phyloP scores from a whole-genome alignment of 1,284 basidiomycete genomes.

The Trichosporon coremiiforme region DNA sequence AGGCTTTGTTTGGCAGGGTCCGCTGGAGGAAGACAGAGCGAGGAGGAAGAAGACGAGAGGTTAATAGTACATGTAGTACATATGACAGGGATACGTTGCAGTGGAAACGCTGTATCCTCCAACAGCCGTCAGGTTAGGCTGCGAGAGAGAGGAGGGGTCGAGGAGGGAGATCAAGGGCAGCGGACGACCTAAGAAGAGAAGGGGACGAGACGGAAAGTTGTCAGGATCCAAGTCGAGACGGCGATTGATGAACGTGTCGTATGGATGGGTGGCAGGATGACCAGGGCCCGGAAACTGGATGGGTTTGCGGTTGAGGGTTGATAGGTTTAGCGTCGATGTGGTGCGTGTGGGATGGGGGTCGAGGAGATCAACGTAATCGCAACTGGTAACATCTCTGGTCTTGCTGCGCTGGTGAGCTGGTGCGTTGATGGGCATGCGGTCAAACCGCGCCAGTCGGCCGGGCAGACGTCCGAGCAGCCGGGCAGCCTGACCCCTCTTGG shows the following conservation, averaged over 20 bases:
- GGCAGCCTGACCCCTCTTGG: not conserved
- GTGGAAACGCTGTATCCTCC: not conserved
- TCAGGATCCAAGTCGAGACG: not conserved
- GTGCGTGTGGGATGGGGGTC: slow-evolving; percentile 3
- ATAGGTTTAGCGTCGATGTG: slow-evolving; percentile 8
- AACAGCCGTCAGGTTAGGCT: not conserved
- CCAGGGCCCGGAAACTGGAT: not conserved
- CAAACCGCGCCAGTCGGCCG: not conserved
- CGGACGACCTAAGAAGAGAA: not conserved
- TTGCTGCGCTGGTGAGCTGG: not conserved
- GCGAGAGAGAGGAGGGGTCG: not conserved
- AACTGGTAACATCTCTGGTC: not conserved
- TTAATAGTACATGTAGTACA: not conserved
- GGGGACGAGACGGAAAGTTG: not conserved
- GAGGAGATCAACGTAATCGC: slow-evolving; percentile 3
- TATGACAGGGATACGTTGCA: not conserved
- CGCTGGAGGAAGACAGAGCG: not conserved
- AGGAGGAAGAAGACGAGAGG: not conserved
- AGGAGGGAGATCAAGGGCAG: not conserved
- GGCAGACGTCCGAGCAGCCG: not conserved
- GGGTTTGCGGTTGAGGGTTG: not conserved
- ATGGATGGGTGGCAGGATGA: not conserved
- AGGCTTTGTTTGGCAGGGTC: not conserved
- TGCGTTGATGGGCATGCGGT: not conserved
- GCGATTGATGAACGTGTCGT: not conserved